Evolutionary conservation across 495 filamentous ascomycete genomes (phyloP).

Genomic region (Cercophora scortea): DNA sequence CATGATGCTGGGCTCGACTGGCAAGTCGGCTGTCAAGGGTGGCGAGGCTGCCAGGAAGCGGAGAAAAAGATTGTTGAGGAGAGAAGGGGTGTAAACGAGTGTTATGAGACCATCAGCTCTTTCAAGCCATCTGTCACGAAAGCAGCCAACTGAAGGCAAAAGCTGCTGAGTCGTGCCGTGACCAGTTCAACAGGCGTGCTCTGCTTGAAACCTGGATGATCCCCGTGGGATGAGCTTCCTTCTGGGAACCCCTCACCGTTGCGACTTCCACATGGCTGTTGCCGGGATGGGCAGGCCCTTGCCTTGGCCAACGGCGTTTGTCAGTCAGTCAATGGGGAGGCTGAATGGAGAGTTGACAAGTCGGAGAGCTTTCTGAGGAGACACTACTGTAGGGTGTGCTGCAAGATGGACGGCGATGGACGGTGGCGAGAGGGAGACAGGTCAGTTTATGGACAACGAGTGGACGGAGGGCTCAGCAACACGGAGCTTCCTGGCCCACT

Average conservation of each 20-base stretch:
- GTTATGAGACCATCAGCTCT: neutral
- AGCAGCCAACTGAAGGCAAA: constrained; percentile 1
- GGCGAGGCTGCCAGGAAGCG: neutral
- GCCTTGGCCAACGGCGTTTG: neutral
- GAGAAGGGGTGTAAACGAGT: neutral
- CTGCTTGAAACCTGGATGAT: constrained; percentile 7
- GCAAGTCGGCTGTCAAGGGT: neutral
- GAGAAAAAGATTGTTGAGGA: neutral
- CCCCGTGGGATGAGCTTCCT: constrained; percentile 2
- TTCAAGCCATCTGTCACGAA: neutral
- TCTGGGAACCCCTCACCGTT: constrained; percentile 18
- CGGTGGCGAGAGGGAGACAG: constrained; percentile 7
- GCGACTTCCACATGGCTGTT: constrained; percentile 23
- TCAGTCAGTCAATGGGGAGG: constrained; percentile 5
- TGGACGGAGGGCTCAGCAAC: constrained; percentile 12
- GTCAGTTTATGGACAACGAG: constrained; percentile 15
- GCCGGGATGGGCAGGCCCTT: too few species aligned
- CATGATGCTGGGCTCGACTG: constrained; percentile 8
- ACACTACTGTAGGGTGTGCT: constrained; percentile 3
- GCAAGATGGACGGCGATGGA: constrained; percentile 10
- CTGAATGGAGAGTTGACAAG: neutral
- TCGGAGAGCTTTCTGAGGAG: constrained; percentile 1
- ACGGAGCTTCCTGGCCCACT: constrained; percentile 14
- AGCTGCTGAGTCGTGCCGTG: constrained; percentile 7
- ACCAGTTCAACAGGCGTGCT: too few species aligned